Evolutionary conservation across 1,284 basidiomycete genomes (phyloP).

Genomic region (Tetrapyrgos nigripes): DNA sequence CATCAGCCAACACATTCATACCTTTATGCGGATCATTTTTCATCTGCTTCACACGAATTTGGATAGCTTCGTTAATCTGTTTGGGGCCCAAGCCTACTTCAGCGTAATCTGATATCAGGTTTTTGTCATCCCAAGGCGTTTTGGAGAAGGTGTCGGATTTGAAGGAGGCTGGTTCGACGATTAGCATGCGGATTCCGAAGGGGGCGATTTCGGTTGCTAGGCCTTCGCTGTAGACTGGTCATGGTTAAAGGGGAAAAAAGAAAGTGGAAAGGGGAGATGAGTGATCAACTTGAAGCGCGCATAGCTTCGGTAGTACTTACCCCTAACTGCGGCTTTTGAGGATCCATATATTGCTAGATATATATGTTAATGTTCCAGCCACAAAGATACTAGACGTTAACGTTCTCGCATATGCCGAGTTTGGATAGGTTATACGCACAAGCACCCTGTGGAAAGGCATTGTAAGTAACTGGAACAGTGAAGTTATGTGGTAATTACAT

Average conservation of each 20-base stretch:
- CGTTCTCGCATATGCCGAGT: not conserved
- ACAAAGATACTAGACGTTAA: no score
- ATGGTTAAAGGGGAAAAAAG: not conserved
- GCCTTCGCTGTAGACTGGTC: conserved; percentile 45
- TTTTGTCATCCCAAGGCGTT: conserved; percentile 33
- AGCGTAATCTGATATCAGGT: conserved; percentile 51
- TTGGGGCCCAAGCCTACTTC: conserved; percentile 42
- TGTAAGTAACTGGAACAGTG: not conserved
- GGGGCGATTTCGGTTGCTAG: conserved; percentile 56
- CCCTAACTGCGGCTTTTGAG: conserved; percentile 63
- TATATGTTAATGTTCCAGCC: no score
- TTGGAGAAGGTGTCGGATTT: conserved; percentile 44
- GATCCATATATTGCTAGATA: conserved; percentile 54
- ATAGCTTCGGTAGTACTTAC: conserved; percentile 31
- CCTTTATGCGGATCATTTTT: conserved; percentile 59
- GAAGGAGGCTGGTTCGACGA: conserved; percentile 61
- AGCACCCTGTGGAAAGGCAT: not conserved
- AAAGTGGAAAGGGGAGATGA: conserved; percentile 22
- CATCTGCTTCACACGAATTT: not conserved
- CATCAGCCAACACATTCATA: conserved; percentile 57
- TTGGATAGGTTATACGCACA: not conserved
- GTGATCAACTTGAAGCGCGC: conserved; percentile 7
- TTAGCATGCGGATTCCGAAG: conserved; percentile 55
- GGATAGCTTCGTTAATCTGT: conserved; percentile 30
- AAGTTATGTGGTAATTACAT: not conserved